Conservation (phyloP, 257 asterid species). For the Solanum chiquidenum region DNA sequence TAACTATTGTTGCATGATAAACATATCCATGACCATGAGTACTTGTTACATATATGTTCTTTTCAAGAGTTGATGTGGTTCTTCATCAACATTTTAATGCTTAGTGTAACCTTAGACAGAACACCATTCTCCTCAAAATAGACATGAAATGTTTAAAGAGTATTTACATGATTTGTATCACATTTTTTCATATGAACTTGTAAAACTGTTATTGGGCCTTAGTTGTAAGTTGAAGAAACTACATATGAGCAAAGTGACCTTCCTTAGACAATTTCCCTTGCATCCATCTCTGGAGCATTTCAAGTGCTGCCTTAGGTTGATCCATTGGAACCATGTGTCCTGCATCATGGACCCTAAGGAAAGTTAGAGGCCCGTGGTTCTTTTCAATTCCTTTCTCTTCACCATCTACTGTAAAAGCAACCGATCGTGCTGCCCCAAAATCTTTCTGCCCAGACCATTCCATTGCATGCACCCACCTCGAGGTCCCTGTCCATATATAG, state of each 20-base stretch:
- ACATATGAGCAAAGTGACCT: neutral
- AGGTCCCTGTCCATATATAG: constrained; percentile 32
- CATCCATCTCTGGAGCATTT: constrained; percentile 60
- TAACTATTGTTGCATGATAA: neutral
- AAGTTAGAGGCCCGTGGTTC: constrained; percentile 40
- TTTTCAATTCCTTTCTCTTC: constrained; percentile 48
- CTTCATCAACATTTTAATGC: neutral
- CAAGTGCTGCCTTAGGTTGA: constrained; percentile 59
- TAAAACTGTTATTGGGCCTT: neutral
- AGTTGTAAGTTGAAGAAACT: neutral
- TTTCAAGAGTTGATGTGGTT: neutral
- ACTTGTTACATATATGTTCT: neutral
- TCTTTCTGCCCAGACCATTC: constrained; percentile 57
- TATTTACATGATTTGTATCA: neutral
- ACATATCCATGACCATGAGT: neutral
- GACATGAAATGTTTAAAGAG: neutral
- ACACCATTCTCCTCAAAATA: neutral
- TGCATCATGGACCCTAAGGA: constrained; percentile 56
- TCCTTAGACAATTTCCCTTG: constrained; percentile 20
- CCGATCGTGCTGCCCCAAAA: constrained; percentile 27
- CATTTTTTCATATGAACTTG: neutral
- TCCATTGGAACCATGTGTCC: constrained; percentile 80
- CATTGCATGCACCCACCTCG: constrained; percentile 72
- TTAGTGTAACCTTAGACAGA: neutral
- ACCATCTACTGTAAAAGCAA: constrained; percentile 38